Conservation (phyloP, 78 protist species). For the Cavenderia fasciculata region DNA sequence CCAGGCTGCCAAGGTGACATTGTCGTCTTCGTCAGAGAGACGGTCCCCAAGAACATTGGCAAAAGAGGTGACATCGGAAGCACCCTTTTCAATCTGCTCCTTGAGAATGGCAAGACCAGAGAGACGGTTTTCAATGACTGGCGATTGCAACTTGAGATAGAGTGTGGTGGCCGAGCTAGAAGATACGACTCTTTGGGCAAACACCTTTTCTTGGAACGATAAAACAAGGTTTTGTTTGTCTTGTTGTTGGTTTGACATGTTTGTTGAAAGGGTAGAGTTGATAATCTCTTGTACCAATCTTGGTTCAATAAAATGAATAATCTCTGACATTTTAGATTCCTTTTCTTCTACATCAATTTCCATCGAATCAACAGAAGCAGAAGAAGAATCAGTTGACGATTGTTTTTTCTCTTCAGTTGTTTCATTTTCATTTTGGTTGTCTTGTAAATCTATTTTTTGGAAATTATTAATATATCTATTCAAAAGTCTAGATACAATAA, state of each 20-base stretch:
- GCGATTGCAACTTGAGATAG: neutral
- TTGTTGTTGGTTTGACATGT: neutral
- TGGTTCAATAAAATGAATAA: neutral
- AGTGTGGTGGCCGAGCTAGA: neutral
- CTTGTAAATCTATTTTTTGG: too few relatives aligned
- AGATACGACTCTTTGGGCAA: conserved; percentile 2
- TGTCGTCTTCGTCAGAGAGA: neutral
- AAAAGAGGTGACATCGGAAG: neutral
- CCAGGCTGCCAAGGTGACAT: neutral
- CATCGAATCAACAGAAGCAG: too few relatives aligned
- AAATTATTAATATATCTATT: neutral
- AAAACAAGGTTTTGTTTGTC: neutral
- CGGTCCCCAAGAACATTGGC: neutral
- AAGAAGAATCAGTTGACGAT: too few relatives aligned
- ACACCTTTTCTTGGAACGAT: neutral
- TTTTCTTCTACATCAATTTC: too few relatives aligned
- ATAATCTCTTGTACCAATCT: neutral
- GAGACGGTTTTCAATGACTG: neutral
- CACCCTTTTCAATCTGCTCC: neutral
- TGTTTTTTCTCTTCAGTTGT: neutral
- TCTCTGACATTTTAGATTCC: neutral
- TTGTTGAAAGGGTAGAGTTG: neutral
- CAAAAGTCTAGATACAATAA: neutral
- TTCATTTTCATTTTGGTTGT: neutral
- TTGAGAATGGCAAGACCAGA: neutral